phyloP scores from a whole-genome alignment of 1,284 basidiomycete genomes.

The Leccinum pachyderme region DNA sequence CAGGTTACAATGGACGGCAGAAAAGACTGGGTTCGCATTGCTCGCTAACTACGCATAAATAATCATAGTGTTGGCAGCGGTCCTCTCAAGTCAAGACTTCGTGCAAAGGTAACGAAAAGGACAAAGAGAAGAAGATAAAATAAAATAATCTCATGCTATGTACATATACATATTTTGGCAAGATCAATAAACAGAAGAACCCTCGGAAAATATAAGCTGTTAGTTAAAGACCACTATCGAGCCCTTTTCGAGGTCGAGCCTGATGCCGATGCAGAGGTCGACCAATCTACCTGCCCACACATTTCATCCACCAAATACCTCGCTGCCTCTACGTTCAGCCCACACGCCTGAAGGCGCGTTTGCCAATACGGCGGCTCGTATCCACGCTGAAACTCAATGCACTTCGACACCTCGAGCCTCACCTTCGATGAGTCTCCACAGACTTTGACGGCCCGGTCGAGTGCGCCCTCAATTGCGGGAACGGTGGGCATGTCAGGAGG shows the following conservation, averaged over 20 bases:
- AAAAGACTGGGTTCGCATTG: not conserved
- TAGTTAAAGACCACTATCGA: conserved; percentile 1
- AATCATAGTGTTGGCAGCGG: not conserved
- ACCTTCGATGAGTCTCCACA: conserved; percentile 21
- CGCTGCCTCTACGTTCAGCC: conserved; percentile 17
- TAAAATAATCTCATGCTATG: conserved; percentile 3
- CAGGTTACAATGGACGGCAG: not conserved
- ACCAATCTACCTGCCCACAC: conserved; percentile 30
- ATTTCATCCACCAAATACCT: conserved; percentile 27
- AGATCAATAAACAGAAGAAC: not conserved
- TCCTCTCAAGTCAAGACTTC: not conserved
- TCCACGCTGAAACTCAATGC: conserved; percentile 23
- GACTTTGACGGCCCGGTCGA: conserved; percentile 20
- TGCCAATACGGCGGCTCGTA: conserved; percentile 34
- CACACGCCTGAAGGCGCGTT: conserved; percentile 22
- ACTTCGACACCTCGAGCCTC: conserved; percentile 21
- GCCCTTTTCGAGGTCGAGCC: not conserved
- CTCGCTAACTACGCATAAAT: not conserved
- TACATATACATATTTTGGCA: not conserved
- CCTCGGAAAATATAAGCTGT: not conserved
- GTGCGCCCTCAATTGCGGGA: conserved; percentile 16
- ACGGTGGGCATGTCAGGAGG: conserved; percentile 1
- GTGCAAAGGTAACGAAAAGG: not conserved
- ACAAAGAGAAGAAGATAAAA: not conserved
- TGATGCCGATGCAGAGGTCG: not conserved